Evolutionary conservation across 257 asterid genomes (phyloP).

Genomic region (Orobanche coerulescens): DNA sequence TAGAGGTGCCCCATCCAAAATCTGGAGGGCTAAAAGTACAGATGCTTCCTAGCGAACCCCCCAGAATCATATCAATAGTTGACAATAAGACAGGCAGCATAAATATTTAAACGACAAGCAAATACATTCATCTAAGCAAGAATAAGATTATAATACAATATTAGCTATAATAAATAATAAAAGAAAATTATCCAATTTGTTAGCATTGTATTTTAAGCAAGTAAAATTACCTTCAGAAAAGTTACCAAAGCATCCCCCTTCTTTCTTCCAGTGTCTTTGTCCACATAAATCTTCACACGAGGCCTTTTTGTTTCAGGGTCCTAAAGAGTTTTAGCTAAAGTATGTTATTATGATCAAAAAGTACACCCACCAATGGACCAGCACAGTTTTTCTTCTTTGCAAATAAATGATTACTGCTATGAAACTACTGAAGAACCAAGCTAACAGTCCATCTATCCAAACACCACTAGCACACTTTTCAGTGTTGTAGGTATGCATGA

Average conservation of each 20-base stretch:
- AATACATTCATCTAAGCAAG: conserved; percentile 1
- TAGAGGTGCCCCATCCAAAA: conserved; percentile 81
- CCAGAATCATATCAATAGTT: conserved; percentile 2
- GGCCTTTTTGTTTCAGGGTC: conserved; percentile 96
- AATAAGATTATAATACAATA: not conserved
- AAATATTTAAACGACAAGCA: not conserved
- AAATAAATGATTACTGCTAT: conserved; percentile 1
- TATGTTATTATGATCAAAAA: conserved; percentile 18
- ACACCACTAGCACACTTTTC: not conserved
- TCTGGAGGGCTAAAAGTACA: conserved; percentile 75
- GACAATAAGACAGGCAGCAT: conserved; percentile 3
- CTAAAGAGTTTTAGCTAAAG: conserved; percentile 34
- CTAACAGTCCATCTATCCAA: not conserved
- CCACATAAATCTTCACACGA: conserved; percentile 79
- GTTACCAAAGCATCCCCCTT: conserved; percentile 96
- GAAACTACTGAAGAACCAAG: conserved; percentile 10
- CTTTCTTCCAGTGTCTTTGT: conserved; percentile 76
- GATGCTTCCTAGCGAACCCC: conserved; percentile 70
- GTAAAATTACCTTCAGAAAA: conserved; percentile 64
- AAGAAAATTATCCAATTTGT: conserved; percentile 11
- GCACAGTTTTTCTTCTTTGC: not conserved
- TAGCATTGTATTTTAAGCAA: conserved; percentile 13
- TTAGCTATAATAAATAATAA: conserved; percentile 1
- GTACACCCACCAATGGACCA: not conserved
- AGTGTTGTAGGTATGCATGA: too few species aligned